Evolutionary conservation across 371 early-diverging fungal genomes (phyloP), one percentile per base, ranked within the genome.

Genomic region (Mortierella sp.): DNA sequence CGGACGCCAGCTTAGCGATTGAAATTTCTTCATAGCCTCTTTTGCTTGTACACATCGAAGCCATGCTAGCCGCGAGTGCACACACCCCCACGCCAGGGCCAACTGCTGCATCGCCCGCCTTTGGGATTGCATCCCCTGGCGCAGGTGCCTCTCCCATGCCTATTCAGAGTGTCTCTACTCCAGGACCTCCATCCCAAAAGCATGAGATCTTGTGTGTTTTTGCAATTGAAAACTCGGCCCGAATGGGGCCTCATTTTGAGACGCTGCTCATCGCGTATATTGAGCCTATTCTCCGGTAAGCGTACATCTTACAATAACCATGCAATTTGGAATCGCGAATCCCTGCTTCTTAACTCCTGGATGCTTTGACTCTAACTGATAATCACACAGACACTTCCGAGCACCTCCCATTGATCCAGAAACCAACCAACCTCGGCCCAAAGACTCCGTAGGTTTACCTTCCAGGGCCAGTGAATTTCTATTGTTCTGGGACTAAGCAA

Each of bases 191-290:
- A 25, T 43, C 48, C 19, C 86, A 84, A 19, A 75, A 87, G 55
- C 83, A 81, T 62, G 88, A 89, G 68, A 86, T 89, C 30, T 86
- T 85, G 14, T 84, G 87, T 60, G 86, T 88, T 2, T 86, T 89
- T 82, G 87, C 84, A 7, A 84, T 89, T 25, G 89, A 89, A 70
- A 88, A 85, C 52, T 82, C 89, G 18, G 89, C 87, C 19, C 76
- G 83, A 60, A 89, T 89, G 89, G 81, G 81, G 28, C 82, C 84
- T 15, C 81, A 85, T 62, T 84, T 89, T 50, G 74, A 82, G 53
- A 51, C 82, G 1, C 66, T 89, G 15, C 82, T 86, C 59, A 83
- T 85, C 51, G 82, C 85, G 29, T 89, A 89, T 48, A 79, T 88
- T 52, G 88, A 89, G 23, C 89, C 89, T 30, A 86, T 89, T 45